Conservation (phyloP, 495 filamentous ascomycete species). For the Penicillium pulvis region DNA sequence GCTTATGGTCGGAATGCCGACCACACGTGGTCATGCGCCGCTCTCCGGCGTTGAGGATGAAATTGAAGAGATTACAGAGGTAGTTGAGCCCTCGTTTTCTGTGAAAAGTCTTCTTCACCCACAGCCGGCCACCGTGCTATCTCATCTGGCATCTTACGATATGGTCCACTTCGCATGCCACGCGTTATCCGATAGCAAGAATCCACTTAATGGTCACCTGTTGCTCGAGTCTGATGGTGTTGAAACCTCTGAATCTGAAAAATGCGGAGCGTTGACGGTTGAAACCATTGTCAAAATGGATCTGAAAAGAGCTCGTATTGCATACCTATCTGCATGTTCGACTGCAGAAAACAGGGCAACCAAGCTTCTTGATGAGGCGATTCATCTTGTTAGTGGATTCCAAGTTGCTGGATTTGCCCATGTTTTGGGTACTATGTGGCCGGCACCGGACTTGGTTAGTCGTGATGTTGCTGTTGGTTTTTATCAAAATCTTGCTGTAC, state of each 20-base stretch:
- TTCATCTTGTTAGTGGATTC: slow-evolving; percentile 6
- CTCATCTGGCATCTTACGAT: neutral
- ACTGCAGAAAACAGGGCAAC: neutral
- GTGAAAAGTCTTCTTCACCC: no score
- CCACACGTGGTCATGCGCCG: neutral
- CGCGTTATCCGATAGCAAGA: slow-evolving; percentile 14
- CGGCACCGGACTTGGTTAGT: neutral
- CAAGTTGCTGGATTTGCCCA: slow-evolving; percentile 3
- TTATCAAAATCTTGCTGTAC: no score
- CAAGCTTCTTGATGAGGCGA: neutral
- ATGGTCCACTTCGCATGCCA: slow-evolving; percentile 34
- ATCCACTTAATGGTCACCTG: slow-evolving; percentile 27
- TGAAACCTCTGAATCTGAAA: neutral
- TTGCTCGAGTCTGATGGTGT: slow-evolving; percentile 8
- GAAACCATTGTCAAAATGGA: neutral
- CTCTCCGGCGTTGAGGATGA: neutral
- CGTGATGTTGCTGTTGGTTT: neutral
- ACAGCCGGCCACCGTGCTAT: no score
- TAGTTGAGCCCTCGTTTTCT: slow-evolving; percentile 5
- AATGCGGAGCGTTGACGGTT: neutral
- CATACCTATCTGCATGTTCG: slow-evolving; percentile 1
- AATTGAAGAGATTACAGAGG: no score
- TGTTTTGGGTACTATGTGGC: slow-evolving; percentile 2
- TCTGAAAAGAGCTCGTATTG: neutral
- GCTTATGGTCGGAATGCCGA: neutral